These are phyloP conservation scores for Penicillium salamii DNA, from an alignment of 495 filamentous ascomycete species.

Conservation along the genomic window DNA sequence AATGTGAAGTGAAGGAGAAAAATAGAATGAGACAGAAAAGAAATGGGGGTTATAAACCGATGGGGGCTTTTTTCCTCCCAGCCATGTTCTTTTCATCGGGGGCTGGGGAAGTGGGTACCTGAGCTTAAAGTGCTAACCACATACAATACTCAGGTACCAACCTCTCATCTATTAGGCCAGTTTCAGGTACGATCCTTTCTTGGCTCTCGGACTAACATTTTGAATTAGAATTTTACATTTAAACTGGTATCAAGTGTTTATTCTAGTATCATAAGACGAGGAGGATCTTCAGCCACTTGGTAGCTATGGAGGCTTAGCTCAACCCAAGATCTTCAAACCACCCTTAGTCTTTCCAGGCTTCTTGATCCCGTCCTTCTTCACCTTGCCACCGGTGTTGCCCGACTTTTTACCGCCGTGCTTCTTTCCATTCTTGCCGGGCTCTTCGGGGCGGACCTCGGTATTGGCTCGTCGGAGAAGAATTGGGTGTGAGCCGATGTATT, in stretches of 20 bases:
- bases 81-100: slow-evolving; percentile 27
- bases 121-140: not conserved
- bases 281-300: no score
- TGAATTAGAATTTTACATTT: not conserved
- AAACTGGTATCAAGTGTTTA: not conserved
- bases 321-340: slow-evolving; percentile 75
- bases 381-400: slow-evolving; percentile 26
- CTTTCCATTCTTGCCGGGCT: slow-evolving; percentile 44
- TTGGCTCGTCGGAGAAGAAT: slow-evolving; percentile 81
- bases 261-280: no score
- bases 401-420: slow-evolving; percentile 36
- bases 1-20: slow-evolving; percentile 8
- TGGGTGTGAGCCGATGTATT: slow-evolving; percentile 97
- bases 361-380: slow-evolving; percentile 68
- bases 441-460: slow-evolving; percentile 78
- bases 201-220: not conserved
- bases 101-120: slow-evolving; percentile 19
- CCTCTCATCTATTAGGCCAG: not conserved
- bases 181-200: not conserved
- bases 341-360: slow-evolving; percentile 76
- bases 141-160: not conserved
- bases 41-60: slow-evolving; percentile 15
- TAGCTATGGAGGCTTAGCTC: slow-evolving; percentile 20
- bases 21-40: slow-evolving; percentile 10
- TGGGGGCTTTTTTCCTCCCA: slow-evolving; percentile 18